Evolutionary conservation across 2,329 filamentous ascomycete genomes (phyloP).

Genomic region (Alternaria arborescens): DNA sequence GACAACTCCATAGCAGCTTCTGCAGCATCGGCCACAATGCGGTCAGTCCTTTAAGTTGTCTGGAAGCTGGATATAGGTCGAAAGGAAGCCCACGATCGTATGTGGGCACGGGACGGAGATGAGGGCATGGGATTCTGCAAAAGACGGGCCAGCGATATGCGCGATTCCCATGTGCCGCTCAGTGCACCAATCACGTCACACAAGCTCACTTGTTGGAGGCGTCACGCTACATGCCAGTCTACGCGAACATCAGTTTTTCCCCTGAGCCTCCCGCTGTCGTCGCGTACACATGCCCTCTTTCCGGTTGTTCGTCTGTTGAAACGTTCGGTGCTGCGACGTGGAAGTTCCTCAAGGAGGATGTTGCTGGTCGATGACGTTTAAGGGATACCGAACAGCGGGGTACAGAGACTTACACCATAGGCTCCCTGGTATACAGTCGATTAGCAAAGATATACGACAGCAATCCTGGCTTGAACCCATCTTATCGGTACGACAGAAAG

Average conservation of each 20-base stretch:
- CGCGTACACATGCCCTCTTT: background rate
- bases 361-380: background rate
- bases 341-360: background rate
- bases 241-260: background rate
- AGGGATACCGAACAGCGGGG: background rate
- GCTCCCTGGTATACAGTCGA: background rate
- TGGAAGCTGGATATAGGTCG: background rate
- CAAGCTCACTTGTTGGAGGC: background rate
- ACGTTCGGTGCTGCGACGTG: background rate
- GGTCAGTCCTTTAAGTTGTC: background rate
- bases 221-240: conserved; percentile 5
- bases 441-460: background rate
- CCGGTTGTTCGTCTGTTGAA: background rate
- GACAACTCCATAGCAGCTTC: background rate
- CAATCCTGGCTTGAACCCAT: background rate
- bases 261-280: conserved; percentile 9
- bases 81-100: background rate
- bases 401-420: background rate
- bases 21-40: conserved; percentile 4
- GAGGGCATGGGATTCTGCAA: conserved; percentile 8
- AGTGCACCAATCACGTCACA: conserved; percentile 2
- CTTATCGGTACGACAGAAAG: conserved; percentile 1
- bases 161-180: background rate
- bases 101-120: conserved; percentile 15
- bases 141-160: background rate